These are phyloP conservation scores for Cryphonectria radicalis DNA, from an alignment of 2,329 filamentous ascomycete species.

Conservation along the genomic window DNA sequence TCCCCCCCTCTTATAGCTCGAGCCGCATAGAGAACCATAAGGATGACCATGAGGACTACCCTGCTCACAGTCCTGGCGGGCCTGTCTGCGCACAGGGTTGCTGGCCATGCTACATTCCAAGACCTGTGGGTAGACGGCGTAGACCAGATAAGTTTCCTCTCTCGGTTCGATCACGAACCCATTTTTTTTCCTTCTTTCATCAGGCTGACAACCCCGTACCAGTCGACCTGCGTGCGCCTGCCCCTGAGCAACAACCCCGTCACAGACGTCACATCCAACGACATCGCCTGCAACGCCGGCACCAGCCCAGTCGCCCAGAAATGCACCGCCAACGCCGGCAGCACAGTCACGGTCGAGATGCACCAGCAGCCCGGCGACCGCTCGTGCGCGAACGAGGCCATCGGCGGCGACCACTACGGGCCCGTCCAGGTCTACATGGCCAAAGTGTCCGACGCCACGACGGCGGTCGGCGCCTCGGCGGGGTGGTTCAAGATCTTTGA, in stretches of 20 bases:
- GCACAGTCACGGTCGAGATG: constrained; percentile 58
- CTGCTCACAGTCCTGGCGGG: constrained; percentile 38
- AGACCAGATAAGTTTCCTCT: constrained; percentile 42
- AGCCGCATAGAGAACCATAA: neutral
- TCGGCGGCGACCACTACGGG: constrained; percentile 57
- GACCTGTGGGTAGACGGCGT: constrained; percentile 52
- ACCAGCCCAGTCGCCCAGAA: constrained; percentile 43
- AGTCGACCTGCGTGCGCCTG: constrained; percentile 51
- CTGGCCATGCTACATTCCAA: constrained; percentile 57
- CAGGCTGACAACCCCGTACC: constrained; percentile 38
- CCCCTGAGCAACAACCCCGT: constrained; percentile 57
- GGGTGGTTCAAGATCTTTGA: constrained; percentile 59
- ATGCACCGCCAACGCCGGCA: constrained; percentile 52
- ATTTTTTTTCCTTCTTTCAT: neutral
- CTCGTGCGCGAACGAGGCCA: constrained; percentile 50
- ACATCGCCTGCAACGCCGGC: constrained; percentile 52
- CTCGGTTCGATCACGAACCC: too few species aligned
- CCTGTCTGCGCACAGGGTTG: constrained; percentile 42
- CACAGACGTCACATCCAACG: constrained; percentile 46
- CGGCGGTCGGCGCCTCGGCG: constrained; percentile 45
- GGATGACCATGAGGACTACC: constrained; percentile 42
- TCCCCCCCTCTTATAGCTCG: neutral
- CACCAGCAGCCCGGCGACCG: constrained; percentile 52
- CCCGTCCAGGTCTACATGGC: constrained; percentile 54
- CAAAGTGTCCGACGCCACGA: constrained; percentile 51